Percentiles rank a stretch among this genome's conserved stretches.
Evolutionary conservation across 371 early-diverging fungal species (phyloP).

Genomic region (Circinella umbellata): DNA sequence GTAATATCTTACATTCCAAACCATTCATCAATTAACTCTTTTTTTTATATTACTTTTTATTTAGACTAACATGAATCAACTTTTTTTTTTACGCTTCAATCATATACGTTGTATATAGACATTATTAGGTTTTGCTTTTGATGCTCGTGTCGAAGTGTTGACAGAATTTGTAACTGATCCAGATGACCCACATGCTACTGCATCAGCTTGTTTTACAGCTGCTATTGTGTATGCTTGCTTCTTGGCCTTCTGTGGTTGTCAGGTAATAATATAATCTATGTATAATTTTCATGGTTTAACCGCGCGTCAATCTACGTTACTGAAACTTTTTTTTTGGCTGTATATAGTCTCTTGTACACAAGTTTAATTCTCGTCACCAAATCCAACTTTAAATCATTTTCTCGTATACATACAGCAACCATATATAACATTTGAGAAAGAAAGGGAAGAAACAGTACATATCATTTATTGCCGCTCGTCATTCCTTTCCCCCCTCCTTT

Average conservation of each 20-base stretch:
- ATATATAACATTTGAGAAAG: no score
- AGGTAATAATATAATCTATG: conserved; percentile 39
- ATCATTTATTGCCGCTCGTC: no score
- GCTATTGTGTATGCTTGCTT: conserved; percentile 73
- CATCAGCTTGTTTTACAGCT: conserved; percentile 69
- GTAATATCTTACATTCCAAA: conserved; percentile 15
- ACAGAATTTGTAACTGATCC: conserved; percentile 67
- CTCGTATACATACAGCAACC: no score
- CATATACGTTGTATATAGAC: conserved; percentile 33
- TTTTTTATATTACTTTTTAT: neutral
- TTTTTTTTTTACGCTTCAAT: no score
- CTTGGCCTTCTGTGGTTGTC: conserved; percentile 71
- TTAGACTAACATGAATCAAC: neutral
- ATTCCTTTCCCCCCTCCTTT: no score
- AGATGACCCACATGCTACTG: conserved; percentile 67
- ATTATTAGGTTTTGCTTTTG: conserved; percentile 65
- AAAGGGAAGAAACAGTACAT: no score
- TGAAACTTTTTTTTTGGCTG: neutral
- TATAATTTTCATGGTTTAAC: neutral
- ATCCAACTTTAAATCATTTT: conserved; percentile 44
- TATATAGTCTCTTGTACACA: conserved; percentile 46
- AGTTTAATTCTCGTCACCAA: conserved; percentile 55
- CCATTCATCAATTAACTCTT: no score
- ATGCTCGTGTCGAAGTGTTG: conserved; percentile 66
- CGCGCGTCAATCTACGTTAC: neutral